Evolutionary conservation across 1,139 yeast species (phyloP), one percentile per base, ranked within the genome.

Genomic region (Yamadazyma atlantica): DNA sequence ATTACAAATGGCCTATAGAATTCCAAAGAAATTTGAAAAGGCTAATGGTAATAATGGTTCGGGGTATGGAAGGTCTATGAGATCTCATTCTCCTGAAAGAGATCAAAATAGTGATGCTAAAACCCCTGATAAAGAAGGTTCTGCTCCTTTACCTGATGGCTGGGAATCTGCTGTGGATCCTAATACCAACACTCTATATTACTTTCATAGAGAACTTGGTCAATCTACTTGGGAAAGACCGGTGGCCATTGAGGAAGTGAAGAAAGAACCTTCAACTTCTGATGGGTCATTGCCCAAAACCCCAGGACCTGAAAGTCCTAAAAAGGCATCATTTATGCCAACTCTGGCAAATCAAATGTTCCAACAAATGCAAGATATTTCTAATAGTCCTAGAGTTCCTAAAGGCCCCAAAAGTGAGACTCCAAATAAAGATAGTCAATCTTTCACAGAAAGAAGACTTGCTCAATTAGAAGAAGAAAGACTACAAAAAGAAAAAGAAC

Each of bases 1-100:
- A 24, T 74, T 88, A 44, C 82, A 85, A 54, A 80, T 87, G 78
- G 94, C 92, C 6, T 86, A 84, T 54, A 76, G 95, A 40, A 92
- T 92, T 35, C 92, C 92, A 0, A 48, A 82, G 85, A 42, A 50
- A 53, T 34, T 37, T 11, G 29, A 17, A 15, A 34, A 33, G 6
- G 23, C 31, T 15, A 38, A 41, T 4, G 12, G 26, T 11, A 16
- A 7, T 15, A 28, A 16, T 16, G 9, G n/a, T 16, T 44, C 46
- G 12, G 43, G 47, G n/a, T 57, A 50, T 38, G 54, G 52, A 14
- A 44, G 62, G 39, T 40, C 51, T 17, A 48, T 57, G 3, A 39
- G 64, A 29, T 51, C 64, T 21, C 58, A 42, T 33, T 45, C 57
- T 18, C 49, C 54, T n/a, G 43, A 55, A n/a, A 46, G 39, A 21